Evolutionary conservation across 2,329 filamentous ascomycete genomes (phyloP), one percentile per base, ranked within the genome.

Genomic region (Aspergillus viridinutans): DNA sequence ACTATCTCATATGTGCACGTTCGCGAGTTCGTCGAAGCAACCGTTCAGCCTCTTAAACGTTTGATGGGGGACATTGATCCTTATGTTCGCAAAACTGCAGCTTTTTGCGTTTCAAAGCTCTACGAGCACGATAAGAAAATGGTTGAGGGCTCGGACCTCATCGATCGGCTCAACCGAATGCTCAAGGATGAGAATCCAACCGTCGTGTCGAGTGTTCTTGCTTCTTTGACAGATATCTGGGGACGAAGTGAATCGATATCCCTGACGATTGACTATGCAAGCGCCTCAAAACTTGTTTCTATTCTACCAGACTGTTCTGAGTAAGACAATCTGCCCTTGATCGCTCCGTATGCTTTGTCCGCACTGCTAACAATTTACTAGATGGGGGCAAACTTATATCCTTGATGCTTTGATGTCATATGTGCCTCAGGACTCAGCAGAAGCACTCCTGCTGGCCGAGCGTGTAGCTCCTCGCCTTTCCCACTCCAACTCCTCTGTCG

Each of bases 1-100:
- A 99, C 94, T 55, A 94, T 99, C 79, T 97, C 94, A 12, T 99
- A 99, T 72, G 89, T 99, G 62, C 93, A 99, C 72, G 94, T 99
- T 49, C 87, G 89, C 64, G 92, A 99, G 72, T 99, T 95, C 70
- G 92, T 97, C 67, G 90, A 96, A 75, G 89, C 91, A 12, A 95
- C 92, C 0, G 86, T 97, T 4, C 87, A 88, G 10, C 86, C 94
- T 29, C 85, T 96, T 55, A 95, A 93, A 76, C 83, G 84, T 53
- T 82, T 97, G 51, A 84, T 99, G 61, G 86, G 86, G 71, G 94
- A 99, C 70, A 72, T 85, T 47, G 94, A 99, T 71, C 93, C 94
- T 2, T 99, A 99, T 71, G 94, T 99, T 26, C 90, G 94, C 64
- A 99, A 99, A 76, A 97, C 94, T 2, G 93, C 94, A 2, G 92